Conservation (phyloP, 352 stramenopile genomes). For the Phytophthora sp. region DNA sequence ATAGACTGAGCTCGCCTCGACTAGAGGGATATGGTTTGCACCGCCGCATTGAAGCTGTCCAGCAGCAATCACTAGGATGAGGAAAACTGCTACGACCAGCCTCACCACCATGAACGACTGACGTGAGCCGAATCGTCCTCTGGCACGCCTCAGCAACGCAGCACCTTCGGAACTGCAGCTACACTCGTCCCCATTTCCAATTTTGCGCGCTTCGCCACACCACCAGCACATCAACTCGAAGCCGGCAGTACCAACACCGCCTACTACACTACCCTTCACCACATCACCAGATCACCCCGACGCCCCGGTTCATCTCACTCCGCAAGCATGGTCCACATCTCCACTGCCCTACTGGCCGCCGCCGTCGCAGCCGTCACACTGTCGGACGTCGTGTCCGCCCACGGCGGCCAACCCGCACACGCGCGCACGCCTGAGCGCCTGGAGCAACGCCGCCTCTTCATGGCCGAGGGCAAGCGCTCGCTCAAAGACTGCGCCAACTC, state of each 20-base stretch:
- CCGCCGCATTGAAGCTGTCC: no score
- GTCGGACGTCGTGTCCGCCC: neutral
- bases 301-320: neutral
- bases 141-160: neutral
- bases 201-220: slow-evolving; percentile 12
- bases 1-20: no score
- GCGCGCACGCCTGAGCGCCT: slow-evolving; percentile 2
- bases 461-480: slow-evolving; percentile 26
- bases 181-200: slow-evolving; percentile 7
- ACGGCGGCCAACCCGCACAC: slow-evolving; percentile 1
- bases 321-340: slow-evolving; percentile 13
- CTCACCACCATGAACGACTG: no score
- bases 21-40: no score
- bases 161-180: neutral
- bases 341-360: neutral
- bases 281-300: neutral
- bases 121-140: no score
- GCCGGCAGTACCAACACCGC: no score
- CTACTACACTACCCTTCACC: no score
- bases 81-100: no score
- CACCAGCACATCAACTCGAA: no score
- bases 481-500: slow-evolving; percentile 31
- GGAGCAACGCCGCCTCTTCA: slow-evolving; percentile 27
- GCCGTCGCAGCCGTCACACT: neutral
- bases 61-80: no score